These are phyloP conservation scores for Zymoseptoria crescenta DNA, from an alignment of 2,329 filamentous ascomycete genomes.

Conservation along the genomic window DNA sequence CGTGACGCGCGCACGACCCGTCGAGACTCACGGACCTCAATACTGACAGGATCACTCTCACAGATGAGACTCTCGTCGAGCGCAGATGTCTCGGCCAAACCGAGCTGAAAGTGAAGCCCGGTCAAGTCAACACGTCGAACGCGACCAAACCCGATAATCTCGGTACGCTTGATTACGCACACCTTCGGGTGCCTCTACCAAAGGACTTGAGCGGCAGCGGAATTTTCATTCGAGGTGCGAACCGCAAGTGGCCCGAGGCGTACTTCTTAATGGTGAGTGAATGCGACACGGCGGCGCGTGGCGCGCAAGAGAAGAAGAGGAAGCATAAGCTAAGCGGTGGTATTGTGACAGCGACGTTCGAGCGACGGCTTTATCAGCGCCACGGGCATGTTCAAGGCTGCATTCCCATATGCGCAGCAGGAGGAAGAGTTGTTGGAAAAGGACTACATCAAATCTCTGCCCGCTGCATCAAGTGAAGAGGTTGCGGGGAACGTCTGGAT, in stretches of 20 bases:
- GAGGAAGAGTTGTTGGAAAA: slow-evolving; percentile 69
- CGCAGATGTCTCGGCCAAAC: slow-evolving; percentile 89
- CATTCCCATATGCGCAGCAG: slow-evolving; percentile 62
- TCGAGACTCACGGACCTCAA: neutral
- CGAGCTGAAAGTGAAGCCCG: slow-evolving; percentile 74
- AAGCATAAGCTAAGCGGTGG: slow-evolving; percentile 5
- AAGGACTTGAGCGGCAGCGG: slow-evolving; percentile 81
- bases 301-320: neutral
- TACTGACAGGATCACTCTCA: neutral
- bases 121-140: slow-evolving; percentile 60
- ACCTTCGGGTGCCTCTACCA: slow-evolving; percentile 84
- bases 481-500: slow-evolving; percentile 97
- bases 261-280: slow-evolving; percentile 76
- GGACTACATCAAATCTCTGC: slow-evolving; percentile 73
- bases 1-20: slow-evolving; percentile 25
- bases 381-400: slow-evolving; percentile 88
- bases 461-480: slow-evolving; percentile 79
- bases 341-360: slow-evolving; percentile 57
- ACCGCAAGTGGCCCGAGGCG: slow-evolving; percentile 62
- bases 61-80: slow-evolving; percentile 57
- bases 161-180: slow-evolving; percentile 89
- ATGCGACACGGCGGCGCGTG: slow-evolving; percentile 4
- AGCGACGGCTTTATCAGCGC: slow-evolving; percentile 77
- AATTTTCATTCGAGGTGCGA: slow-evolving; percentile 71
- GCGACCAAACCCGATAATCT: slow-evolving; percentile 66